phyloP scores from a whole-genome alignment of 352 stramenopile genomes.

The Peronospora destructor region DNA sequence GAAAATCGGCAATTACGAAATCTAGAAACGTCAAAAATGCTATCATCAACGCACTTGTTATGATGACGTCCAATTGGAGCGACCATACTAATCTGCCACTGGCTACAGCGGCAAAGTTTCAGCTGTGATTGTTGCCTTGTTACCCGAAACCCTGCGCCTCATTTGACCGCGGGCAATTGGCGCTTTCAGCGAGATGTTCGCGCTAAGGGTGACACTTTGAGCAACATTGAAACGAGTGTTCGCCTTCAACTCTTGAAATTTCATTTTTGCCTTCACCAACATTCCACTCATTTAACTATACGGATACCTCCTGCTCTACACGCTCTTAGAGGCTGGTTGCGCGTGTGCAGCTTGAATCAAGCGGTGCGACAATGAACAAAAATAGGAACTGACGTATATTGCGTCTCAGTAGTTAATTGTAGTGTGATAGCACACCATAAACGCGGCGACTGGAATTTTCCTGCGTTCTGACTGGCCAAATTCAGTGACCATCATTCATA shows the following conservation, averaged over 20 bases:
- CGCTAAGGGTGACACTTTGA: too few relatives aligned
- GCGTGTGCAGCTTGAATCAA: conserved; percentile 1
- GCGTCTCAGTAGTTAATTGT: conserved; percentile 20
- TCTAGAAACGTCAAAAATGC: too few relatives aligned
- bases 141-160: too few relatives aligned
- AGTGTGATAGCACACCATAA: conserved; percentile 13
- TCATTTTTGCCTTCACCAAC: conserved; percentile 4
- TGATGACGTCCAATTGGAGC: too few relatives aligned
- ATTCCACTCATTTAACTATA: conserved; percentile 8
- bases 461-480: conserved; percentile 5
- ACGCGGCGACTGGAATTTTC: conserved; percentile 4
- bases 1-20: background rate
- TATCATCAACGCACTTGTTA: too few relatives aligned
- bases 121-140: too few relatives aligned
- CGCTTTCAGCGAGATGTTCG: too few relatives aligned
- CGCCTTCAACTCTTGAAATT: background rate
- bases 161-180: too few relatives aligned
- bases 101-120: too few relatives aligned
- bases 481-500: conserved; percentile 6
- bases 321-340: background rate
- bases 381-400: conserved; percentile 10
- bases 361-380: conserved; percentile 21
- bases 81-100: too few relatives aligned
- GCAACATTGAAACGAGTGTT: too few relatives aligned
- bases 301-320: background rate